Percentiles rank a stretch among this genome's conserved stretches.
Evolutionary conservation across 2,329 filamentous ascomycete genomes (phyloP).

Genomic region (Apiospora rasikravindrae): DNA sequence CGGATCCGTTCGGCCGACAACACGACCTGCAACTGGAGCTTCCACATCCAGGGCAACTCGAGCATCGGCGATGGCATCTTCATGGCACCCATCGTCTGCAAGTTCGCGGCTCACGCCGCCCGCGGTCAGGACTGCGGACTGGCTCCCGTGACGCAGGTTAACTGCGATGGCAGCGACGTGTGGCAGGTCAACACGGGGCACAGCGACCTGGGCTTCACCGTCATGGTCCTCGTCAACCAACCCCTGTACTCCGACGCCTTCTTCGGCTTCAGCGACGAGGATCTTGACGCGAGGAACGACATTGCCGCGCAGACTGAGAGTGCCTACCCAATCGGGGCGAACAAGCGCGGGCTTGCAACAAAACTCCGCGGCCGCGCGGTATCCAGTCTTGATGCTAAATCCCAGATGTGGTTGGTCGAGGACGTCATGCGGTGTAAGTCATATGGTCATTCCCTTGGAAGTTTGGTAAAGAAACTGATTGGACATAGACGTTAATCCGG

Average conservation of each 20-base stretch:
- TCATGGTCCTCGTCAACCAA: slow-evolving; percentile 26
- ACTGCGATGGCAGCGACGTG: slow-evolving; percentile 18
- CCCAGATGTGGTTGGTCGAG: too few species aligned
- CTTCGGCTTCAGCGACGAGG: slow-evolving; percentile 28
- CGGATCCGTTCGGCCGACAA: not conserved
- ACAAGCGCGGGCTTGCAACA: too few species aligned
- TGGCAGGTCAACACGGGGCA: slow-evolving; percentile 28
- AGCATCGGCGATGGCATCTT: too few species aligned
- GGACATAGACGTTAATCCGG: slow-evolving; percentile 24
- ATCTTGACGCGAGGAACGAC: slow-evolving; percentile 25
- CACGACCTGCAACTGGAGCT: not conserved
- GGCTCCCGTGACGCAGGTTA: not conserved
- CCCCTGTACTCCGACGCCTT: slow-evolving; percentile 22
- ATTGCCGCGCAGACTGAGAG: slow-evolving; percentile 26
- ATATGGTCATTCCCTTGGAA: too few species aligned
- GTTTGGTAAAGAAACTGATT: too few species aligned
- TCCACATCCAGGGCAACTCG: not conserved
- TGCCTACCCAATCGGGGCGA: not conserved
- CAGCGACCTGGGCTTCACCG: slow-evolving; percentile 26
- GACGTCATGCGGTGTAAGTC: too few species aligned
- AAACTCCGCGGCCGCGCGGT: too few species aligned
- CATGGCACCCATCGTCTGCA: not conserved
- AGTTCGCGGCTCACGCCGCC: not conserved
- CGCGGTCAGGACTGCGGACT: not conserved
- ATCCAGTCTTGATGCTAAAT: too few species aligned